Evolutionary conservation across 1,284 basidiomycete species (phyloP).

Genomic region (Malassezia brasiliensis): DNA sequence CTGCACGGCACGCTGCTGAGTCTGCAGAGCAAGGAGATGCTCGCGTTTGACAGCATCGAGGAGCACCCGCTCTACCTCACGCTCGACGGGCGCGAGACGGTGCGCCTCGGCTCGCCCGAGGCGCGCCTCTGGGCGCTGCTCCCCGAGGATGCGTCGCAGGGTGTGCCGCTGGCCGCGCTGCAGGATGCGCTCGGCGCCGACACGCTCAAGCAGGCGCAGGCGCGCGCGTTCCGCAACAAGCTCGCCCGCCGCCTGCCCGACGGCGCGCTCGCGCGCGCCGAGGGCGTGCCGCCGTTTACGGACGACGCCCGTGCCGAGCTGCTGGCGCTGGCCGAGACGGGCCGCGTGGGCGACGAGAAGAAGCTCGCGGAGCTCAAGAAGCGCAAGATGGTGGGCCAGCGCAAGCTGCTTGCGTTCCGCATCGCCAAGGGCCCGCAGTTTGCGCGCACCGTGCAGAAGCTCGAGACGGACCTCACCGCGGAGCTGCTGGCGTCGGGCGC

Average conservation of each 20-base stretch:
- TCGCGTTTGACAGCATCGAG: constrained; percentile 25
- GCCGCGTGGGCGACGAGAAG: constrained; percentile 61
- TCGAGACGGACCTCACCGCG: constrained; percentile 91
- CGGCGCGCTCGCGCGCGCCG: constrained; percentile 70
- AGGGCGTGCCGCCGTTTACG: constrained; percentile 22
- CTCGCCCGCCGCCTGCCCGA: constrained; percentile 89
- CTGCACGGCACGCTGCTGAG: constrained; percentile 41
- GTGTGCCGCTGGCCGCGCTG: constrained; percentile 33
- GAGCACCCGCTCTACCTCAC: constrained; percentile 19
- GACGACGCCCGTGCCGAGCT: constrained; percentile 58
- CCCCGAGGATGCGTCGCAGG: constrained; percentile 28
- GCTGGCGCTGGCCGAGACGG: constrained; percentile 63
- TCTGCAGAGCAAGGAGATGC: constrained; percentile 35
- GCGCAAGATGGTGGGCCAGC: constrained; percentile 63
- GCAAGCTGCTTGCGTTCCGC: constrained; percentile 85
- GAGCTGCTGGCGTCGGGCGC: constrained; percentile 73
- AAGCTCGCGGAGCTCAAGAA: constrained; percentile 60
- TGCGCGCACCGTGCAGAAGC: constrained; percentile 83
- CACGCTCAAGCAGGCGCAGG: constrained; percentile 60
- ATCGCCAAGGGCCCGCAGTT: constrained; percentile 78
- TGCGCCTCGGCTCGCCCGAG: constrained; percentile 35
- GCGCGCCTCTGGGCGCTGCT: constrained; percentile 38
- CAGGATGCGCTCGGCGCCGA: constrained; percentile 39
- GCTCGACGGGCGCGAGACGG: constrained; percentile 19
- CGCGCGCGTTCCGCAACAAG: constrained; percentile 89